A percentile compares a stretch with the other conserved stretches of the same genome.
These are phyloP conservation scores for Sugiyamaella pinicola DNA, from an alignment of 1,139 yeast genomes.

Conservation along the genomic window DNA sequence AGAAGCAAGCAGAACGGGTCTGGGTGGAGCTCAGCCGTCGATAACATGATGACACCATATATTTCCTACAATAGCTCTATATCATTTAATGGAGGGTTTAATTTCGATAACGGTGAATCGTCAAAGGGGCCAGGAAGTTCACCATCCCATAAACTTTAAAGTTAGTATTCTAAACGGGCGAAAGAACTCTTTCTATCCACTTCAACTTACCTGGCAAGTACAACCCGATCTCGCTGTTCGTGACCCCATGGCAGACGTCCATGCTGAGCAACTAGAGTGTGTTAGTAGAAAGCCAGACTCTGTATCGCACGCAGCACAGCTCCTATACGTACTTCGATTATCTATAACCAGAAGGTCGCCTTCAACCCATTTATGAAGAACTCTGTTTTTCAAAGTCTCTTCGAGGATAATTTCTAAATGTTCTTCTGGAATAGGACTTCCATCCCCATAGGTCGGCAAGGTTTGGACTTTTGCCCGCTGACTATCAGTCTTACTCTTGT, in stretches of 20 bases:
- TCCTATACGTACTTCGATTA: slow-evolving; percentile 20
- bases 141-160: slow-evolving; percentile 21
- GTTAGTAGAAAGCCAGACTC: slow-evolving; percentile 9
- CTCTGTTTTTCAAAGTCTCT: slow-evolving; percentile 22
- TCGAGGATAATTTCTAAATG: slow-evolving; percentile 20
- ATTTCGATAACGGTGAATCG: slow-evolving; percentile 12
- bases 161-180: background rate
- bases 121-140: slow-evolving; percentile 20
- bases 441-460: slow-evolving; percentile 25
- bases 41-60: no score
- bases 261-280: slow-evolving; percentile 18
- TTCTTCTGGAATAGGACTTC: slow-evolving; percentile 23
- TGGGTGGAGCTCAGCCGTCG: no score
- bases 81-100: slow-evolving; percentile 18
- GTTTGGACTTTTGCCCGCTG: slow-evolving; percentile 21
- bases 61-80: no score
- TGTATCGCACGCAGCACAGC: background rate
- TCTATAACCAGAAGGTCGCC: slow-evolving; percentile 25
- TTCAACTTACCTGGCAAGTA: slow-evolving; percentile 20
- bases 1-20: no score
- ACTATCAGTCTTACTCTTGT: slow-evolving; percentile 5
- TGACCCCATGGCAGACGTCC: slow-evolving; percentile 24
- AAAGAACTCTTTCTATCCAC: background rate
- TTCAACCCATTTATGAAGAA: slow-evolving; percentile 25
- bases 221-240: slow-evolving; percentile 19